A percentile compares a stretch with the other conserved stretches of the same genome.
Conservation (phyloP, 2,329 filamentous ascomycete genomes). For the Arthrinium phaeospermum region DNA sequence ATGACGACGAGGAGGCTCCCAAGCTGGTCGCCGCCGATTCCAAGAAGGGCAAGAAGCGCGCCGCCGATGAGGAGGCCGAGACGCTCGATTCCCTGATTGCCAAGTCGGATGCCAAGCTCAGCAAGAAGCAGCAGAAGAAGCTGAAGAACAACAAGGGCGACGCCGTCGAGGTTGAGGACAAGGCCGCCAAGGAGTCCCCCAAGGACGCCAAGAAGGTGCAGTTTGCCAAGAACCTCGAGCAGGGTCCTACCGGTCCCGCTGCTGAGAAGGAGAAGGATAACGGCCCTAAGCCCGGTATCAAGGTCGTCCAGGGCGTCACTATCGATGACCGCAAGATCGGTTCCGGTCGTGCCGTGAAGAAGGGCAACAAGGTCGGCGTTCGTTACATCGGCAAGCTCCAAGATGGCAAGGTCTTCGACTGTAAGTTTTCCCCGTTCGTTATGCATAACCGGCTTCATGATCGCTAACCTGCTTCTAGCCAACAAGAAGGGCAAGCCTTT, state of each 20-base stretch:
- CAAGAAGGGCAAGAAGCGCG: conserved; percentile 87
- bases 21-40: conserved; percentile 55
- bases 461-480: conserved; percentile 56
- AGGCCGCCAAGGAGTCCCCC: conserved; percentile 62
- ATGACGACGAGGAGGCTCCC: conserved; percentile 74
- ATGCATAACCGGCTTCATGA: not conserved
- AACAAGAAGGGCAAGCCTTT: conserved; percentile 99
- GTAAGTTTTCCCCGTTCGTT: conserved; percentile 62
- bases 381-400: conserved; percentile 97
- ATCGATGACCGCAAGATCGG: conserved; percentile 96
- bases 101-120: conserved; percentile 75
- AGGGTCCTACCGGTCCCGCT: conserved; percentile 82
- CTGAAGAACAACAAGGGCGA: conserved; percentile 98
- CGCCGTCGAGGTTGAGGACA: conserved; percentile 67
- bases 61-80: conserved; percentile 73
- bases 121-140: conserved; percentile 98
- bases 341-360: conserved; percentile 83
- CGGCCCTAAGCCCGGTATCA: conserved; percentile 69
- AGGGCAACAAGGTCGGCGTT: conserved; percentile 88
- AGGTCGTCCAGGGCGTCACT: conserved; percentile 85
- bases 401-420: conserved; percentile 94
- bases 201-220: conserved; percentile 81
- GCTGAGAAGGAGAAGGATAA: conserved; percentile 52
- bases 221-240: conserved; percentile 98
- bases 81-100: conserved; percentile 84